These are phyloP conservation scores for Gamarada debralockiae DNA, from an alignment of 495 filamentous ascomycete species.

Conservation along the genomic window DNA sequence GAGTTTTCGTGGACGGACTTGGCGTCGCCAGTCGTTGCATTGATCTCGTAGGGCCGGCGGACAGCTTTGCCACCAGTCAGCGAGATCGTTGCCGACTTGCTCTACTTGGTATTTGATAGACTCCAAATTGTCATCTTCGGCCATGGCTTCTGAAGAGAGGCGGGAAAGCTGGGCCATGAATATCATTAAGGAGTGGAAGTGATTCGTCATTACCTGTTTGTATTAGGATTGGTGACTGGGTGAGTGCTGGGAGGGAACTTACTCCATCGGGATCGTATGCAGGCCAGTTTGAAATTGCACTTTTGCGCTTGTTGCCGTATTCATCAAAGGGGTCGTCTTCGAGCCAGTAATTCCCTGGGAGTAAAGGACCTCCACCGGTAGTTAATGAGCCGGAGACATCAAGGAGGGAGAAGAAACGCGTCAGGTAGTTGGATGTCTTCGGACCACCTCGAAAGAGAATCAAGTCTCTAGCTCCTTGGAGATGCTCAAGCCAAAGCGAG, in stretches of 20 bases:
- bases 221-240: not conserved
- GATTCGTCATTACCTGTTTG: slow-evolving; percentile 1
- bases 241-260: not conserved
- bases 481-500: slow-evolving; percentile 22
- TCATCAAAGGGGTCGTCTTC: slow-evolving; percentile 3
- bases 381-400: slow-evolving; percentile 23
- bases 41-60: not conserved
- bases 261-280: not conserved
- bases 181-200: slow-evolving; percentile 6
- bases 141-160: slow-evolving; percentile 2
- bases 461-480: slow-evolving; percentile 23
- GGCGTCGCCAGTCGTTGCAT: not conserved
- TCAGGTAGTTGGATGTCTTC: slow-evolving; percentile 13
- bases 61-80: not conserved
- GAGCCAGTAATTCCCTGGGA: slow-evolving; percentile 25
- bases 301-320: not conserved
- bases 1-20: not conserved
- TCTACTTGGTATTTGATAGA: not conserved
- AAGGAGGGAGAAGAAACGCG: slow-evolving; percentile 23
- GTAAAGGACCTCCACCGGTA: slow-evolving; percentile 13
- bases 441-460: slow-evolving; percentile 24
- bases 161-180: slow-evolving; percentile 6
- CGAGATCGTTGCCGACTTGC: not conserved
- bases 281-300: not conserved
- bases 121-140: not conserved